Conservation (phyloP, 2,329 filamentous ascomycete genomes). For the Xylaria sp. region DNA sequence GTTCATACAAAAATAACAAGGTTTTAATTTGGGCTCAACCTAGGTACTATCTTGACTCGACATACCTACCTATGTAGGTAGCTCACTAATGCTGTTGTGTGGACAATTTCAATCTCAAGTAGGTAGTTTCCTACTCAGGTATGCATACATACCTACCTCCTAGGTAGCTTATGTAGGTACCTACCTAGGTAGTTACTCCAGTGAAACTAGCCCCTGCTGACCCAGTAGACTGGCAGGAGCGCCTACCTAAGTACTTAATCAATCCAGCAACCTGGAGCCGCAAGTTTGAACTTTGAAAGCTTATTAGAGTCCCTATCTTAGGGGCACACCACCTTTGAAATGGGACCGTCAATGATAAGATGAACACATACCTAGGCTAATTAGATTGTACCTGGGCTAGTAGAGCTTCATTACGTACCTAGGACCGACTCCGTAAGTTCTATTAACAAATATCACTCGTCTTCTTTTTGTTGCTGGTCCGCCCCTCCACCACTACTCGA, state of each 20-base stretch:
- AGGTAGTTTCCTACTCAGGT: too few species aligned
- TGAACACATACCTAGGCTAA: background rate
- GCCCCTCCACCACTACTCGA: background rate
- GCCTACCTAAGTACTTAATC: background rate
- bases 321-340: background rate
- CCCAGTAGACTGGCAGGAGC: background rate
- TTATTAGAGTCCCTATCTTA: constrained; percentile 1
- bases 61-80: too few species aligned
- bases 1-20: too few species aligned
- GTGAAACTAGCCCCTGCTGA: background rate
- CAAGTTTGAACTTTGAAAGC: background rate
- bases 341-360: background rate
- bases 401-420: background rate
- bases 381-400: constrained; percentile 1
- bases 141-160: too few species aligned
- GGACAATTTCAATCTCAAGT: too few species aligned
- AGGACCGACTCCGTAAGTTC: too few species aligned
- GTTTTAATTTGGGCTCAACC: too few species aligned
- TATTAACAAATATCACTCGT: too few species aligned
- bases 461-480: background rate
- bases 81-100: too few species aligned
- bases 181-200: background rate
- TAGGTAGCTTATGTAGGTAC: too few species aligned
- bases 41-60: too few species aligned
- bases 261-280: constrained; percentile 16